Percentiles rank a stretch among this genome's conserved stretches.
These are phyloP conservation scores for Usnea hakonensis DNA, from an alignment of 495 filamentous ascomycete species.

Conservation along the genomic window DNA sequence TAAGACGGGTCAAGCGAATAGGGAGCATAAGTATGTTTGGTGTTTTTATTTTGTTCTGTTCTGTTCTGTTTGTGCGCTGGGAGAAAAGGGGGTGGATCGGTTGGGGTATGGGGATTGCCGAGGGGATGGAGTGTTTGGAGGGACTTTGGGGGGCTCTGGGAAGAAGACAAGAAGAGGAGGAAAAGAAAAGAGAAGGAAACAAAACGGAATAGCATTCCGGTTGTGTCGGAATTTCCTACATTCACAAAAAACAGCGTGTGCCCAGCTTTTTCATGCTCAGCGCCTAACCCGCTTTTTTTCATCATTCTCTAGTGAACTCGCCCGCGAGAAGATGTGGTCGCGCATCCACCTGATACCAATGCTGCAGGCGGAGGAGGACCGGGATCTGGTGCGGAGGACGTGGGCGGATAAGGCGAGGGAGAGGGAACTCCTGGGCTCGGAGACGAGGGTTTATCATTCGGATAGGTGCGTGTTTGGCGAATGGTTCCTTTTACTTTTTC, in stretches of 20 bases:
- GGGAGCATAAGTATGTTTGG: constrained; percentile 85
- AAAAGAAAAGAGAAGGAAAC: neutral
- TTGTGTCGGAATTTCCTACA: too few species aligned
- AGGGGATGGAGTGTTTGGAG: too few species aligned
- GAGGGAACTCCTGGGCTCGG: constrained; percentile 76
- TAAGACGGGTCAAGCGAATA: constrained; percentile 64
- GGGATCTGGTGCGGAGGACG: constrained; percentile 79
- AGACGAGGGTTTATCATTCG: constrained; percentile 75
- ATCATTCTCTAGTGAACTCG: constrained; percentile 84
- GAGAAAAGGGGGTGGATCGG: too few species aligned
- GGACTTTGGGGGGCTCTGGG: too few species aligned
- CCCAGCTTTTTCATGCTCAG: too few species aligned
- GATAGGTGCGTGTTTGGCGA: constrained; percentile 59
- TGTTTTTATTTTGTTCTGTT: too few species aligned
- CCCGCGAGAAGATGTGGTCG: constrained; percentile 94
- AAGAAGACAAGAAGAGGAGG: neutral
- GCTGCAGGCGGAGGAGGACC: constrained; percentile 92
- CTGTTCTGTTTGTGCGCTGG: too few species aligned
- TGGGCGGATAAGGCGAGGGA: constrained; percentile 82
- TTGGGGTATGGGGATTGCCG: too few species aligned
- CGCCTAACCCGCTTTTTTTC: too few species aligned
- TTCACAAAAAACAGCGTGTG: too few species aligned
- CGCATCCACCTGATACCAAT: constrained; percentile 87
- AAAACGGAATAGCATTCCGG: too few species aligned
- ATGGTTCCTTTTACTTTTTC: too few species aligned